Base-by-base conservation (phyloP, 2,329 filamentous ascomycete species). In the Claviceps fusiformis region DNA sequence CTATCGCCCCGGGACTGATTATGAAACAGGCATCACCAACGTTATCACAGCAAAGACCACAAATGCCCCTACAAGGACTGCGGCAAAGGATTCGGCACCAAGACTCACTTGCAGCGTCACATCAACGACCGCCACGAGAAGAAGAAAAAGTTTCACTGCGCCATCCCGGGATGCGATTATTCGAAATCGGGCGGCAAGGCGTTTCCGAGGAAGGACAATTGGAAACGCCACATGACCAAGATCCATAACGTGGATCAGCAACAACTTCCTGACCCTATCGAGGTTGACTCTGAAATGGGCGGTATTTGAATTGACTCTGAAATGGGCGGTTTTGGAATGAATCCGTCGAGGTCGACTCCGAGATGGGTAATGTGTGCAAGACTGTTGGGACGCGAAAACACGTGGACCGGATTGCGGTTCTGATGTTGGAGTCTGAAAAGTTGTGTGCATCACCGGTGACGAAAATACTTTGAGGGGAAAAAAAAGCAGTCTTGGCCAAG, bases 191-290 rank as follows among this genome's bases (percentile, higher is more conserved):
- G 79, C 9, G 77, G 79, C 54, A 81, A 80, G 58, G 77, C 75
- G 0, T 83, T 83, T 59, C 78, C 79, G 1, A 70, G 80, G 54
- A 83, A 82, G 62, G 80, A 82, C 61, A 82, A 83, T 64, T 82
- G 79, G 79, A 76, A 79, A 60, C 69, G 80, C 55, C 80, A 83
- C 62, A 82, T 83, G 78, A 70, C 73, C 41, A 82, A 81, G 64
- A 82, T 81, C 60, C 80, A 83, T 60, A 66, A 73, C 41, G 65
- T 74, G 57, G 72, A 75, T 52, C 65, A 69, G 50, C 60, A 61
- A 50, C 56, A 63, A 27, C 66, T 72, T 6, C 73, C 75, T 1
- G 70, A 73, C 17, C 72, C 73, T 19, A 67, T 74, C 15, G 68
- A 73, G 53, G 66, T 67, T 17, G 73, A 75, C 56, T 66, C 69